phyloP scores from a whole-genome alignment of 345 rosid genomes.

The Pseudoturritis turrita region DNA sequence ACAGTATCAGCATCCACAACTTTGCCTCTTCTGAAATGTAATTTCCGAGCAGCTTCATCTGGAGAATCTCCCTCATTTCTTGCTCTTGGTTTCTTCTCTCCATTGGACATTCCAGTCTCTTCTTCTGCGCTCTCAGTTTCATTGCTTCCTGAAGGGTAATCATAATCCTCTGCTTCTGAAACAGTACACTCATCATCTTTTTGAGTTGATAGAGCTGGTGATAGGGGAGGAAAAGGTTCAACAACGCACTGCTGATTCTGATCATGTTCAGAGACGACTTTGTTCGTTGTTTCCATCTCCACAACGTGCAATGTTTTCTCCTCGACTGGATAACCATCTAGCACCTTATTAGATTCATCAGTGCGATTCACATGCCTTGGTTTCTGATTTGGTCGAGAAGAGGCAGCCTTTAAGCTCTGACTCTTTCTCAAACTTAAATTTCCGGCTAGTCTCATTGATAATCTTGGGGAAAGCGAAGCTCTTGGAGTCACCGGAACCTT shows the following conservation, averaged over 20 bases:
- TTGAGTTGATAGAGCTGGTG: constrained; percentile 28
- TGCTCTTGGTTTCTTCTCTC: constrained; percentile 28
- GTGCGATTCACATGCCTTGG: not conserved
- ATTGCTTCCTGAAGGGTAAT: constrained; percentile 26
- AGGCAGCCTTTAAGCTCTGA: constrained; percentile 36
- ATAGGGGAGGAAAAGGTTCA: constrained; percentile 25
- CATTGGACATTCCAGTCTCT: constrained; percentile 36
- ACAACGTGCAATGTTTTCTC: constrained; percentile 72
- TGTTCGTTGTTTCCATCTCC: constrained; percentile 44
- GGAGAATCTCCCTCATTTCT: constrained; percentile 30
- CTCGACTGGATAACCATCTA: constrained; percentile 33
- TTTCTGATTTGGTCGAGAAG: constrained; percentile 40
- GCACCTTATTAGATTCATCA: constrained; percentile 27
- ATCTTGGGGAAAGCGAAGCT: constrained; percentile 35
- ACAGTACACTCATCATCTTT: constrained; percentile 34
- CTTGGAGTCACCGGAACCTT: constrained; percentile 35
- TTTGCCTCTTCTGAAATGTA: constrained; percentile 68
- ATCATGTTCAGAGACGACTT: constrained; percentile 26
- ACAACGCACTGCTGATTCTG: constrained; percentile 35
- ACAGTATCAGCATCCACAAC: constrained; percentile 49
- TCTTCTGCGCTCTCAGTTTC: constrained; percentile 44
- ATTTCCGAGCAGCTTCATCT: constrained; percentile 42
- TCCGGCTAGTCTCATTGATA: constrained; percentile 31
- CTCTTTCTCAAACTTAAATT: constrained; percentile 41
- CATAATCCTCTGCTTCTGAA: constrained; percentile 42